A percentile compares a stretch with the other conserved stretches of the same genome.
Conservation (phyloP, 129 eudicot genomes). For the Heracleum sosnowskyi region DNA sequence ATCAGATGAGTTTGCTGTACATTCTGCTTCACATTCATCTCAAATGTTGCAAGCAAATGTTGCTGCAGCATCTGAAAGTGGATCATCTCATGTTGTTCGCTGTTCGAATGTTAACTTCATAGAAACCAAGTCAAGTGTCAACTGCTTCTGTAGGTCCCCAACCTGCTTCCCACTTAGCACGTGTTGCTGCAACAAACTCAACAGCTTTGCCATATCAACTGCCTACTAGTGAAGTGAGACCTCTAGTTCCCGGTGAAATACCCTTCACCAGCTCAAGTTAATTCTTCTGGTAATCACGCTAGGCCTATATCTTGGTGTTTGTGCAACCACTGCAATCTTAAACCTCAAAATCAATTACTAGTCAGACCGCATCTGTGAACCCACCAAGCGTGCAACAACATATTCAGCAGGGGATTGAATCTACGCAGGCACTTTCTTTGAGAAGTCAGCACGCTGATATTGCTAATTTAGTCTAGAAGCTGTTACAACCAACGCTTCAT, state of each 20-base stretch:
- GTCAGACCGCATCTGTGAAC: slow-evolving; percentile 32
- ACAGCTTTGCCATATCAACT: slow-evolving; percentile 63
- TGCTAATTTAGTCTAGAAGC: slow-evolving; percentile 61
- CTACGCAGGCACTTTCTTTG: slow-evolving; percentile 30
- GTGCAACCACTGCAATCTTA: slow-evolving; percentile 45
- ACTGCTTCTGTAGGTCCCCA: slow-evolving; percentile 39
- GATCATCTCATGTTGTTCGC: too few relatives aligned
- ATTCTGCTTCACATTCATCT: too few relatives aligned
- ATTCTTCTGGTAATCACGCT: slow-evolving; percentile 34
- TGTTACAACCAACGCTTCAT: slow-evolving; percentile 44
- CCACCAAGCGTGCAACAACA: slow-evolving; percentile 27
- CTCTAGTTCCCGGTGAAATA: slow-evolving; percentile 38
- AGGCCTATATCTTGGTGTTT: slow-evolving; percentile 54
- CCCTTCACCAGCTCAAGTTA: too few relatives aligned
- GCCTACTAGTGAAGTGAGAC: slow-evolving; percentile 70
- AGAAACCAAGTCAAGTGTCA: slow-evolving; percentile 27
- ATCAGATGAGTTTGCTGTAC: too few relatives aligned
- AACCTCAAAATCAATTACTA: slow-evolving; percentile 29
- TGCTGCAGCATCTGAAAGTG: too few relatives aligned
- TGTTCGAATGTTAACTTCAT: too few relatives aligned
- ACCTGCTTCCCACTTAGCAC: slow-evolving; percentile 39
- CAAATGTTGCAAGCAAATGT: too few relatives aligned
- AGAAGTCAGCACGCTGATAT: slow-evolving; percentile 55
- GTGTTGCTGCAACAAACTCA: slow-evolving; percentile 40
- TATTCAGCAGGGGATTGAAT: slow-evolving; percentile 23